These are phyloP conservation scores for Cercospora beticola DNA, from an alignment of 2,329 filamentous ascomycete species.

Conservation along the genomic window DNA sequence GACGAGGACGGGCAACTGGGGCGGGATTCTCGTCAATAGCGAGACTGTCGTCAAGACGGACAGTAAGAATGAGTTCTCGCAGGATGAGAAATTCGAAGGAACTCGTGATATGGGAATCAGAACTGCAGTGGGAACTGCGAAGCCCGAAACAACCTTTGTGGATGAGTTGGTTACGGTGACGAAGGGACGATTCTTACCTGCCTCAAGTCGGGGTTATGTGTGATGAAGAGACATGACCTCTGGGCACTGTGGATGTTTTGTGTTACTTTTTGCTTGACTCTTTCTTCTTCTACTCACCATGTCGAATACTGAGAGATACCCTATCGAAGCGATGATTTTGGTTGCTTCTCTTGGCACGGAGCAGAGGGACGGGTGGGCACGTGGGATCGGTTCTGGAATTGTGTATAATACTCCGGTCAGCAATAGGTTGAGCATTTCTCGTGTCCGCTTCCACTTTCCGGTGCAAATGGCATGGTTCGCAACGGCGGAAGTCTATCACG, in stretches of 20 bases:
- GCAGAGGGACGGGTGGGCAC: neutral
- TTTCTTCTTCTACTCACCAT: neutral
- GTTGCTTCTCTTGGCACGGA: neutral
- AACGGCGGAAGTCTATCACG: neutral
- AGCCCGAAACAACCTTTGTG: constrained; percentile 44
- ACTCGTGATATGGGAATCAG: constrained; percentile 34
- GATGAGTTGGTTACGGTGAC: constrained; percentile 40
- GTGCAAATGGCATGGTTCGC: neutral
- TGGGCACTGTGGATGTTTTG: neutral
- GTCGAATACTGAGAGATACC: neutral
- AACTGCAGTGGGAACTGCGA: constrained; percentile 35
- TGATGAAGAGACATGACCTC: neutral
- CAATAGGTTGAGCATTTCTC: neutral
- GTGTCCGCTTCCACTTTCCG: neutral
- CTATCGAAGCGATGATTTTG: neutral
- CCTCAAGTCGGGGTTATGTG: constrained; percentile 8
- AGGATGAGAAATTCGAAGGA: constrained; percentile 23
- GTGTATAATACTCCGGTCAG: neutral
- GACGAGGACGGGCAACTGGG: constrained; percentile 29
- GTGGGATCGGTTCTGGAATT: neutral
- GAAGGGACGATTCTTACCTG: constrained; percentile 31
- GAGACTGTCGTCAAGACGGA: constrained; percentile 38
- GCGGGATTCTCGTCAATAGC: constrained; percentile 40
- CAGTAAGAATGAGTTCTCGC: constrained; percentile 30
- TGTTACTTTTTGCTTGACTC: neutral